Base-by-base conservation (phyloP, 2,329 filamentous ascomycete species). In the Talaromyces sp. region DNA sequence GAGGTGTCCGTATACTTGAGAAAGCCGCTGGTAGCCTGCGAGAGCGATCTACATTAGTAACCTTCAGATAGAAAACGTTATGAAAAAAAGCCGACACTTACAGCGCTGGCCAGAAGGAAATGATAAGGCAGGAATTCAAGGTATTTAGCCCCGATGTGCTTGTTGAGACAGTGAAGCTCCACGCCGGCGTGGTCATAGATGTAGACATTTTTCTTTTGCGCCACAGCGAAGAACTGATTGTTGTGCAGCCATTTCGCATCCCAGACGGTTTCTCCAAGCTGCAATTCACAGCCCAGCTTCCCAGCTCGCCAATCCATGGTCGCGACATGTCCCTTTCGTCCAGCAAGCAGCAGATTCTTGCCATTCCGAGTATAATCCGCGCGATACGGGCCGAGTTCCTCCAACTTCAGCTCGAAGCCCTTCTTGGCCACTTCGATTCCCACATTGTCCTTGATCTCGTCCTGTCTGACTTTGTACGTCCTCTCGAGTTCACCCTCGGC, bases 41-140 rank as follows among this genome's bases (percentile, higher is more conserved):
- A 61, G 61, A 35, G 17, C 27, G 24, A 10, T 61, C 19, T 17
- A 17, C 24, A 29, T 52, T 29, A 52, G 48, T 29, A 29, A 29
- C 24, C 32, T 52, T 21, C 43, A 46, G 9, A 21, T 12, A 26
- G 10, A 17, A 52, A 3, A 10, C 48, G 21, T 31, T 32, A 3
- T 48, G n/a, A n/a, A 5, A 27, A 9, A 53, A 7, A 12, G 19
- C 10, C 6, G 27, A 4, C 61, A 82, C 87, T 80, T 75, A 90
- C 88, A 69, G 93, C 84, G 19, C 92, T 96, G 19, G 90, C 90
- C 54, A 99, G 82, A 48, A 99, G 85, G 74, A 96, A 99, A 74
- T 99, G 94, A 72, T 97, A 97, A 0, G 93, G 93, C 14, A 97
- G 80, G 72, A 97, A 99, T 75, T 97, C 91, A 83, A 99, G 91